Conservation (phyloP, 257 asterid genomes). For the Nicotiana sylvestris region DNA sequence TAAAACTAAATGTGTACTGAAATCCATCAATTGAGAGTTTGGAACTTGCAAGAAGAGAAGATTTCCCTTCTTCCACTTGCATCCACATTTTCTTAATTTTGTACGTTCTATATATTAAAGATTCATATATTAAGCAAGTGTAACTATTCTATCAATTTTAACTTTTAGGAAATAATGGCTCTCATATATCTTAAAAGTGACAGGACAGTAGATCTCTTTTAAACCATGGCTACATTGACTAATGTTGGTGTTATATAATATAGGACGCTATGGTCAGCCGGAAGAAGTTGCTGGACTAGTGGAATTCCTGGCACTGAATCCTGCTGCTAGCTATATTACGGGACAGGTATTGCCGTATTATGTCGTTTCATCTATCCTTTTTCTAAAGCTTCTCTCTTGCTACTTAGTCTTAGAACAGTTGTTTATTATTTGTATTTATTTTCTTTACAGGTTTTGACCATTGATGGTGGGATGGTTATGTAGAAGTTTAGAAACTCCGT, state of each 20-base stretch:
- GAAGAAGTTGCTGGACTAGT: conserved; percentile 54
- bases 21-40: neutral
- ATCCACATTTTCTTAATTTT: neutral
- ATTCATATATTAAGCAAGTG: neutral
- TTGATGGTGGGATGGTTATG: conserved; percentile 98
- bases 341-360: conserved; percentile 61
- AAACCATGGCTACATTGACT: neutral
- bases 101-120: neutral
- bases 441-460: conserved; percentile 61
- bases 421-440: neutral
- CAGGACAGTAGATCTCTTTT: neutral
- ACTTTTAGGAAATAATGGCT: neutral
- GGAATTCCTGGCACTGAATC: conserved; percentile 41
- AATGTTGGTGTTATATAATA: neutral
- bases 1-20: neutral
- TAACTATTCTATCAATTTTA: neutral
- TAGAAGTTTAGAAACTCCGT: conserved; percentile 18
- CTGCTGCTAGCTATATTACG: conserved; percentile 81
- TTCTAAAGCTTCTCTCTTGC: neutral
- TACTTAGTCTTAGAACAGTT: neutral
- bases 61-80: neutral
- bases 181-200: neutral
- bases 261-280: conserved; percentile 48
- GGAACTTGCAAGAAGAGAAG: neutral
- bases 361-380: neutral